Percentiles rank a stretch among this genome's conserved stretches.
These are phyloP conservation scores for Xerocomus nothofagi DNA, from an alignment of 1,284 basidiomycete genomes.

Conservation along the genomic window DNA sequence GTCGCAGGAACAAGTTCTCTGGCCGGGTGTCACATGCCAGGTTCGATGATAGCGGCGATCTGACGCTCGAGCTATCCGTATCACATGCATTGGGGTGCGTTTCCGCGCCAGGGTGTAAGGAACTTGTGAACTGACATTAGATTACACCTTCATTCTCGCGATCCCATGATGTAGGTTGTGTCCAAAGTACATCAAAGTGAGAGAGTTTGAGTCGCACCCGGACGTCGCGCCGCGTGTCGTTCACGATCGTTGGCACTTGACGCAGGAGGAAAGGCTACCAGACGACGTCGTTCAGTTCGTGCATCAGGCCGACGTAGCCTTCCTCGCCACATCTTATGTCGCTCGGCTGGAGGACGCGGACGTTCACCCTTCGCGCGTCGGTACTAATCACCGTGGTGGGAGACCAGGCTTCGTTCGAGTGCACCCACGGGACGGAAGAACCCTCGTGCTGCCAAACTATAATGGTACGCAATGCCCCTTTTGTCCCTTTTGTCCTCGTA, in stretches of 20 bases:
- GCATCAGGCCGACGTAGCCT: constrained; percentile 49
- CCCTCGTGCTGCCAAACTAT: constrained; percentile 59
- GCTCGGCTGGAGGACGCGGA: constrained; percentile 39
- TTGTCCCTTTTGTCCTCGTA: too few relatives aligned
- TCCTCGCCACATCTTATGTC: constrained; percentile 52
- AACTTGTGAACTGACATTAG: not conserved
- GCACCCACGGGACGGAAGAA: constrained; percentile 50
- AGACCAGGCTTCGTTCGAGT: constrained; percentile 59
- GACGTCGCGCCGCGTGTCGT: constrained; percentile 39
- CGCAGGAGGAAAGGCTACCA: constrained; percentile 40
- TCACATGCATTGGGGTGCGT: constrained; percentile 57
- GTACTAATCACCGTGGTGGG: constrained; percentile 66
- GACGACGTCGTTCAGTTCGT: constrained; percentile 49
- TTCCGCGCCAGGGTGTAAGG: too few relatives aligned
- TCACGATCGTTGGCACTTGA: constrained; percentile 37
- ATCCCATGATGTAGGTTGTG: too few relatives aligned
- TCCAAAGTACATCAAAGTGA: constrained; percentile 62
- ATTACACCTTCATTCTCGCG: too few relatives aligned
- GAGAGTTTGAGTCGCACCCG: constrained; percentile 44
- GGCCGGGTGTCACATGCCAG: constrained; percentile 42
- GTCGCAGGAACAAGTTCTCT: constrained; percentile 62
- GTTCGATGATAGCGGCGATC: constrained; percentile 10
- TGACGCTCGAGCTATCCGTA: constrained; percentile 40
- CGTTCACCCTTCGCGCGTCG: constrained; percentile 54
- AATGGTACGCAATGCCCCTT: constrained; percentile 43